A percentile compares a stretch with the other conserved stretches of the same genome.
phyloP scores from a whole-genome alignment of 2,329 filamentous ascomycete species.

The Curvularia hawaiiensis region DNA sequence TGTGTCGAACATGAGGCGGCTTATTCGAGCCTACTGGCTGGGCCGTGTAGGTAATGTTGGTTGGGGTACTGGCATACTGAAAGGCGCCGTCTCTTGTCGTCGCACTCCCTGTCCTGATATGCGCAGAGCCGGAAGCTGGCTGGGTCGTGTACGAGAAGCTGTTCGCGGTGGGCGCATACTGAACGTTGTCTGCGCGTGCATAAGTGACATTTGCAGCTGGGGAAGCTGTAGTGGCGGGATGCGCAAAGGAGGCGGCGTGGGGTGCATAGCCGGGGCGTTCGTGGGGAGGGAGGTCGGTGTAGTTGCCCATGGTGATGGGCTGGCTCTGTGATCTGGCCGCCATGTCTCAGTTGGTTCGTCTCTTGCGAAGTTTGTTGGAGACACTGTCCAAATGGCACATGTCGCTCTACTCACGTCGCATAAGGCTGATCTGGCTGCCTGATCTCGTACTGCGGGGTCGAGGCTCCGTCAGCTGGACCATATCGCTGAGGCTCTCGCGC shows the following conservation, averaged over 20 bases:
- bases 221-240: slow-evolving; percentile 19
- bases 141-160: slow-evolving; percentile 37
- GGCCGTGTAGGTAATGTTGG: slow-evolving; percentile 51
- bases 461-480: slow-evolving; percentile 36
- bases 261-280: slow-evolving; percentile 49
- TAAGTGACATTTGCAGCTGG: slow-evolving; percentile 28
- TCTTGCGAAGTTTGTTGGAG: slow-evolving; percentile 9
- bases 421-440: slow-evolving; percentile 47
- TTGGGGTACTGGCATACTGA: slow-evolving; percentile 50
- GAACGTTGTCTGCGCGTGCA: slow-evolving; percentile 32
- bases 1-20: slow-evolving; percentile 36
- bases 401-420: slow-evolving; percentile 39
- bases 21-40: slow-evolving; percentile 41
- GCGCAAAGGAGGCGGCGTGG: slow-evolving; percentile 12
- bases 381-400: neutral
- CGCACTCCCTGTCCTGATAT: slow-evolving; percentile 27
- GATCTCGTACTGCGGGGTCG: slow-evolving; percentile 48
- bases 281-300: slow-evolving; percentile 51
- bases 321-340: slow-evolving; percentile 37
- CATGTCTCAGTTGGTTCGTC: slow-evolving; percentile 37
- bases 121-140: slow-evolving; percentile 30
- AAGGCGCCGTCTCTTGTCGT: slow-evolving; percentile 23
- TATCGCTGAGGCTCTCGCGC: slow-evolving; percentile 45
- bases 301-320: slow-evolving; percentile 52
- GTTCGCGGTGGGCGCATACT: slow-evolving; percentile 39